A percentile compares a stretch with the other conserved stretches of the same genome.
Evolutionary conservation across 2,329 filamentous ascomycete genomes (phyloP).

Genomic region (Tolypocladium endophyticum): DNA sequence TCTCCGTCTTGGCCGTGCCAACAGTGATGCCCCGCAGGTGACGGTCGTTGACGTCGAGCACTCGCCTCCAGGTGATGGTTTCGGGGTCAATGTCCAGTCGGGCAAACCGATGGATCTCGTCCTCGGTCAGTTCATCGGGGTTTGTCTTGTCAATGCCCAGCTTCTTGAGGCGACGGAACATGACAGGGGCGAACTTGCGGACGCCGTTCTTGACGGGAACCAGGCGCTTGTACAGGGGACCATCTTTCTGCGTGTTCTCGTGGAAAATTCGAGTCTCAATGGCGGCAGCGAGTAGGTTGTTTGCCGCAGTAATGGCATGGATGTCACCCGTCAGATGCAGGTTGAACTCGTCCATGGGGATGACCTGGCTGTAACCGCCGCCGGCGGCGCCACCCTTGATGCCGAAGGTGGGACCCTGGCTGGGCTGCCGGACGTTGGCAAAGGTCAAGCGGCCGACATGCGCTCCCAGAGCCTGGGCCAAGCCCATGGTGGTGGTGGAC

Average conservation of each 20-base stretch:
- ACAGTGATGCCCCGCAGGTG: constrained; percentile 84
- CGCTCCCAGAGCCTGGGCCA: constrained; percentile 84
- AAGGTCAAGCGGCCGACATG: constrained; percentile 83
- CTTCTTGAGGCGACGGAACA: constrained; percentile 91
- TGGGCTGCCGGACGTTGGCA: constrained; percentile 93
- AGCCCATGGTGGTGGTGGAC: constrained; percentile 92
- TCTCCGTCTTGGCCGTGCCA: constrained; percentile 81
- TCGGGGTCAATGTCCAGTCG: constrained; percentile 91
- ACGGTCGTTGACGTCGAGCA: constrained; percentile 94
- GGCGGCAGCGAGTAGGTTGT: constrained; percentile 91
- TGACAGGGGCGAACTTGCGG: constrained; percentile 75
- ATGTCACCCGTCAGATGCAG: constrained; percentile 96
- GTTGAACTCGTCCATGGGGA: constrained; percentile 99
- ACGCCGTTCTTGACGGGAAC: constrained; percentile 86
- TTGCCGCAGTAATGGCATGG: constrained; percentile 91
- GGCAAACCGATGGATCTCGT: constrained; percentile 83
- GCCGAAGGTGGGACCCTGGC: constrained; percentile 94
- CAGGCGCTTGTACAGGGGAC: constrained; percentile 73
- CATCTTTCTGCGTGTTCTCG: constrained; percentile 89
- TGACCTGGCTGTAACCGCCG: constrained; percentile 97
- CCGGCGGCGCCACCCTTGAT: constrained; percentile 98
- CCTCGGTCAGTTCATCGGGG: constrained; percentile 79
- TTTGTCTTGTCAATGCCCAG: constrained; percentile 92
- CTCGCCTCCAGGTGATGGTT: constrained; percentile 94
- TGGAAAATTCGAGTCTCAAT: constrained; percentile 99